A percentile compares a stretch with the other conserved stretches of the same genome.
These are phyloP conservation scores for Gigaspora rosea DNA, from an alignment of 192 early-diverging fungal species.

Conservation along the genomic window DNA sequence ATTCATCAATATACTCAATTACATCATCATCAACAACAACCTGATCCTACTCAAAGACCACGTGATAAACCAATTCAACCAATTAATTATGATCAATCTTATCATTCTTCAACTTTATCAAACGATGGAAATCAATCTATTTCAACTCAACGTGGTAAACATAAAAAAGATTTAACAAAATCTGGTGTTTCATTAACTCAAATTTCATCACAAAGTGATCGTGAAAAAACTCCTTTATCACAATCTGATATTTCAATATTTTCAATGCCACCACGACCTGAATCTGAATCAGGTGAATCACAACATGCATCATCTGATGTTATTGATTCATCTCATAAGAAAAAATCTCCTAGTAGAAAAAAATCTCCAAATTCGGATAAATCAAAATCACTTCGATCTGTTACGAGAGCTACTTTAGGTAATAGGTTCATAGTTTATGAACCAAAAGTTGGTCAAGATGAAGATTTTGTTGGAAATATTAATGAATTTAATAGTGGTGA, in stretches of 20 bases:
- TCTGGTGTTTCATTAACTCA: neutral
- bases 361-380: neutral
- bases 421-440: conserved; percentile 11
- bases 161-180: neutral
- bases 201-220: neutral
- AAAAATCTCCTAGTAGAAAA: neutral
- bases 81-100: too few species aligned
- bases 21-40: too few species aligned
- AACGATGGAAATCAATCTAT: neutral
- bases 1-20: too few species aligned
- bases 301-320: neutral
- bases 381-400: neutral
- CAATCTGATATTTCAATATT: neutral
- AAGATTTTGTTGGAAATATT: neutral
- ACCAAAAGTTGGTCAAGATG: neutral
- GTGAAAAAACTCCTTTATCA: neutral
- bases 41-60: neutral
- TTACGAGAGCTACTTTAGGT: neutral
- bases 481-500: neutral
- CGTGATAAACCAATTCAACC: neutral
- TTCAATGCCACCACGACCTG: neutral
- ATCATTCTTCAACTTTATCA: too few species aligned
- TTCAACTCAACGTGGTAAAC: neutral
- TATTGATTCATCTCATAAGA: neutral
- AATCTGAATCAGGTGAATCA: conserved; percentile 8